These are phyloP conservation scores for Leishmania turanica DNA, from an alignment of 208 protist species.

Conservation along the genomic window DNA sequence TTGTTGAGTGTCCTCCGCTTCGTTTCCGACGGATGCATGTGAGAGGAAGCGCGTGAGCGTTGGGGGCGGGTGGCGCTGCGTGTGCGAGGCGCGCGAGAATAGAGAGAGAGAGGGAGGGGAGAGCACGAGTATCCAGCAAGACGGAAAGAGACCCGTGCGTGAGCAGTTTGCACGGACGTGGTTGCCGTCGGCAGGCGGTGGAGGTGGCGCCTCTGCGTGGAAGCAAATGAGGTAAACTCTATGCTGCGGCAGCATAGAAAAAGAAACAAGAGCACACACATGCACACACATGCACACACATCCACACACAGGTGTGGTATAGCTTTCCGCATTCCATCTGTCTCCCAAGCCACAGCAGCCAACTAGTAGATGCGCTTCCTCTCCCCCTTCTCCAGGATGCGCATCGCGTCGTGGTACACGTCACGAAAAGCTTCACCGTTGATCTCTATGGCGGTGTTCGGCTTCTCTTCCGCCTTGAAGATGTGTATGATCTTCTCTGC, in stretches of 20 bases:
- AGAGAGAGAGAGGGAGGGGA: neutral
- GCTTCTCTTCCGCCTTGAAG: conserved; percentile 24
- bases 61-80: neutral
- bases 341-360: neutral
- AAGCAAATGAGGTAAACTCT: neutral
- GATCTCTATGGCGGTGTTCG: conserved; percentile 8
- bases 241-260: conserved; percentile 8
- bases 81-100: neutral
- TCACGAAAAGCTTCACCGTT: conserved; percentile 17
- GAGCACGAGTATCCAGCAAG: too few species aligned
- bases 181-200: neutral
- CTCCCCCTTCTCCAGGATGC: conserved; percentile 27
- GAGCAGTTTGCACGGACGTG: neutral
- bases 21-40: neutral
- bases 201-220: neutral
- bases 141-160: too few species aligned
- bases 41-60: neutral
- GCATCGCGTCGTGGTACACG: conserved; percentile 22
- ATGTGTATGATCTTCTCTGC: conserved; percentile 53
- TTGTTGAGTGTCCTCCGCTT: neutral
- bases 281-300: neutral
- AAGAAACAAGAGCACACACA: neutral
- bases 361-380: conserved; percentile 22
- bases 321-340: neutral
- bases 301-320: neutral